A percentile compares a stretch with the other conserved stretches of the same genome.
Conservation (phyloP, 2,329 filamentous ascomycete species). For the Metarhizium album region DNA sequence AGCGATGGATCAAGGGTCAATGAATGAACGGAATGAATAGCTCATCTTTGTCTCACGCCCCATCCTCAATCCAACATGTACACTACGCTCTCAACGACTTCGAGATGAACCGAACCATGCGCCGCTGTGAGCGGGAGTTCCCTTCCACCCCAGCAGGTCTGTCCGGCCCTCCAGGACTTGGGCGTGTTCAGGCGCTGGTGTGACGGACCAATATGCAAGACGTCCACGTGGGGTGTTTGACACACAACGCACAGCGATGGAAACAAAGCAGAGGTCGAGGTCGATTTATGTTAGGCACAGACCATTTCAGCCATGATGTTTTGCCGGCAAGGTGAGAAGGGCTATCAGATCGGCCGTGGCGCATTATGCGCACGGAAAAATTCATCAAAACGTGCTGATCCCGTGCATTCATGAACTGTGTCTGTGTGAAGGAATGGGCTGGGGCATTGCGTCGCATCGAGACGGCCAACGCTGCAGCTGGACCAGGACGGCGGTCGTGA, state of each 20-base stretch:
- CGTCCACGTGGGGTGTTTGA: background rate
- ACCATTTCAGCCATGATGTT: background rate
- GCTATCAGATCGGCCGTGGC: background rate
- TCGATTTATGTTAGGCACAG: background rate
- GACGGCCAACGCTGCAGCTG: background rate
- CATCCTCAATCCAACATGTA: background rate
- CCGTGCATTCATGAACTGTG: background rate
- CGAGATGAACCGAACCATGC: background rate
- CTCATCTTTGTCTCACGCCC: background rate
- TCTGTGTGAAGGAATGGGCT: background rate
- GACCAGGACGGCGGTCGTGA: background rate
- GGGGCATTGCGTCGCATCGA: background rate
- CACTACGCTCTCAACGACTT: background rate
- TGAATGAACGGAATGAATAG: background rate
- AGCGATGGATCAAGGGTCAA: background rate
- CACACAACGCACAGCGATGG: background rate
- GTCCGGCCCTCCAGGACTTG: background rate
- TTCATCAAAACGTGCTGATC: background rate
- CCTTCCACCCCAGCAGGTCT: conserved; percentile 2
- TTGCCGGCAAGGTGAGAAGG: background rate
- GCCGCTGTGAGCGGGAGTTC: conserved; percentile 4
- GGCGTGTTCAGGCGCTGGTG: background rate
- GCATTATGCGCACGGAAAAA: background rate
- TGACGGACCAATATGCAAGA: background rate
- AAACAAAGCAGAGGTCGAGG: background rate